A percentile compares a stretch with the other conserved stretches of the same genome.
Conservation (phyloP, 257 asterid genomes). For the Salvia hispanica region DNA sequence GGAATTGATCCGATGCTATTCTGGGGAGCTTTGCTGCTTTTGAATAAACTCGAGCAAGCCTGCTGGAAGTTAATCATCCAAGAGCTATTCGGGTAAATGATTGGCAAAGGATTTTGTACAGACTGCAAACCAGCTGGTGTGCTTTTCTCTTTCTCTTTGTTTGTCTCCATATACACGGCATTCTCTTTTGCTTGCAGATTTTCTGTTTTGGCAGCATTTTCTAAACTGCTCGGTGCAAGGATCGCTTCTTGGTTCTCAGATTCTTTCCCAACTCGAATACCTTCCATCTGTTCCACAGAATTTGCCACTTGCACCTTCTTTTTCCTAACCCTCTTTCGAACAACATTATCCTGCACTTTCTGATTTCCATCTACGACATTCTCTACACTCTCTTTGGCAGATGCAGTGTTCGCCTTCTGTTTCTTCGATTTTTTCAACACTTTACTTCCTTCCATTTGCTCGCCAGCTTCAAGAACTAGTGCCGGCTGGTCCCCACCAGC, state of each 20-base stretch:
- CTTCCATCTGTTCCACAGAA: not conserved
- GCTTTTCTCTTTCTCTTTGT: slow-evolving; percentile 39
- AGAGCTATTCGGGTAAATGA: slow-evolving; percentile 15
- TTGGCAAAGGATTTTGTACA: slow-evolving; percentile 14
- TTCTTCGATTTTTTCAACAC: slow-evolving; percentile 27
- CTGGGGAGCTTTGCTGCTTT: slow-evolving; percentile 30
- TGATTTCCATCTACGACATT: slow-evolving; percentile 29
- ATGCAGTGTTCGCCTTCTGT: slow-evolving; percentile 14
- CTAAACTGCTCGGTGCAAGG: slow-evolving; percentile 22
- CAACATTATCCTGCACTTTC: slow-evolving; percentile 21
- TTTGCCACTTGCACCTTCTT: slow-evolving; percentile 39
- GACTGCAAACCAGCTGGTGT: slow-evolving; percentile 30
- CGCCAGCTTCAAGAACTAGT: slow-evolving; percentile 3
- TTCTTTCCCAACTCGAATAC: slow-evolving; percentile 23
- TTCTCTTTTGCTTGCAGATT: slow-evolving; percentile 24
- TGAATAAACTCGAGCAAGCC: slow-evolving; percentile 28
- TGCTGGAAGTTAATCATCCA: slow-evolving; percentile 38
- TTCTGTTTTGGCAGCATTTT: slow-evolving; percentile 15
- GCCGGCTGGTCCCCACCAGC: not conserved
- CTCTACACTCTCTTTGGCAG: slow-evolving; percentile 22
- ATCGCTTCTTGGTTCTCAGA: slow-evolving; percentile 21
- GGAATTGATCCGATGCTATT: slow-evolving; percentile 32
- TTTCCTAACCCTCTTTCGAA: slow-evolving; percentile 39
- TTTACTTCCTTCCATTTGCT: slow-evolving; percentile 22
- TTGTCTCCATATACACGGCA: slow-evolving; percentile 1